phyloP scores from a whole-genome alignment of 495 filamentous ascomycete species.

The Apodospora peruviana region DNA sequence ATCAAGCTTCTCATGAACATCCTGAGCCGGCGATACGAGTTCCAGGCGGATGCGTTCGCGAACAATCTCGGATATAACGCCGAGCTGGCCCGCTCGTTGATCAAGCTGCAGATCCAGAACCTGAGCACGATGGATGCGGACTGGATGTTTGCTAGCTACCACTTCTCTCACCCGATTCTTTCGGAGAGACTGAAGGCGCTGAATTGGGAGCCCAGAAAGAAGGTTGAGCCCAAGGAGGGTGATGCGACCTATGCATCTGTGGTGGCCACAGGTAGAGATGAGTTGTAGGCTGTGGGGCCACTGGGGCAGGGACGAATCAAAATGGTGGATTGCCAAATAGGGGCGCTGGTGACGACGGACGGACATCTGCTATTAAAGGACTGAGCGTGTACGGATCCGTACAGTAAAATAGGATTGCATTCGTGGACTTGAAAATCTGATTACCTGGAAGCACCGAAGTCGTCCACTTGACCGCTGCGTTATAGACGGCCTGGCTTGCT shows the following conservation, averaged over 20 bases:
- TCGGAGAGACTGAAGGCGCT: slow-evolving; percentile 87
- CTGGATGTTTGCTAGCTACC: slow-evolving; percentile 95
- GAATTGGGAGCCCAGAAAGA: slow-evolving; percentile 58
- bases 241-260: slow-evolving; percentile 26
- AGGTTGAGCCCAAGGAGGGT: slow-evolving; percentile 36
- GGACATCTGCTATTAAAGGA: background rate
- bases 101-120: slow-evolving; percentile 98
- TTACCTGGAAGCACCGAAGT: background rate
- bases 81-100: slow-evolving; percentile 77
- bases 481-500: too few species aligned
- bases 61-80: slow-evolving; percentile 75
- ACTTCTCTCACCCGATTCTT: slow-evolving; percentile 96
- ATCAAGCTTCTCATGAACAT: slow-evolving; percentile 96
- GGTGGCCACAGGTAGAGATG: slow-evolving; percentile 29
- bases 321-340: background rate
- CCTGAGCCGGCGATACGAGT: slow-evolving; percentile 87
- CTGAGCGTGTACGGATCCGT: background rate
- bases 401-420: too few species aligned
- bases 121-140: slow-evolving; percentile 98
- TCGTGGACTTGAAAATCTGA: background rate
- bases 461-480: background rate
- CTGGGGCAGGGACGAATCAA: background rate
- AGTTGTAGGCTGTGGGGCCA: slow-evolving; percentile 17
- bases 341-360: too few species aligned
- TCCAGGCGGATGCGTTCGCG: slow-evolving; percentile 90